phyloP scores from a whole-genome alignment of 441 rosid species.

The Flueggea neowawraea region DNA sequence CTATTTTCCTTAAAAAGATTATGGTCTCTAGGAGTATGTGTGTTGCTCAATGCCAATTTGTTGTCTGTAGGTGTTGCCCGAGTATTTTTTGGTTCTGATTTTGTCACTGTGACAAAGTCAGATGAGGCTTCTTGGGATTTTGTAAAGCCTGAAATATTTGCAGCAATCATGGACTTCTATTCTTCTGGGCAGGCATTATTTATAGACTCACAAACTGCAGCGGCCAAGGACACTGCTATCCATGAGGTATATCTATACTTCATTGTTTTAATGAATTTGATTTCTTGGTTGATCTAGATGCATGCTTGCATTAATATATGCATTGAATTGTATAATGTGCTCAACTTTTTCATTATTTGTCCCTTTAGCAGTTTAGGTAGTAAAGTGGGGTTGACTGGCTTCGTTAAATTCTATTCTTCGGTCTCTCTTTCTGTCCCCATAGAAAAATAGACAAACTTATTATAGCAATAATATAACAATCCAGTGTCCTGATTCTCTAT shows the following conservation, averaged over 20 bases:
- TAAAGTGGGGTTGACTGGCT: no score
- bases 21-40: no score
- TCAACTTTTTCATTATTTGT: no score
- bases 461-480: no score
- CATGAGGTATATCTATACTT: constrained; percentile 41
- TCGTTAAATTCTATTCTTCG: no score
- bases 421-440: no score
- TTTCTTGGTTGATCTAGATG: not conserved
- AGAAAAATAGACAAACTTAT: no score
- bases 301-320: not conserved
- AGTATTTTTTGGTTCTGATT: constrained; percentile 93
- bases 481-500: no score
- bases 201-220: constrained; percentile 61
- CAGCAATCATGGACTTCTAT: constrained; percentile 92
- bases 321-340: no score
- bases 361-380: no score
- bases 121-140: constrained; percentile 85
- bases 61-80: constrained; percentile 55
- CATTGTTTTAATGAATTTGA: no score
- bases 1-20: no score
- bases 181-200: constrained; percentile 85
- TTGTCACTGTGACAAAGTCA: constrained; percentile 87
- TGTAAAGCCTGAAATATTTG: constrained; percentile 88
- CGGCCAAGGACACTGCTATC: constrained; percentile 88
- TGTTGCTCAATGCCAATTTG: constrained; percentile 7